A percentile compares a stretch with the other conserved stretches of the same genome.
phyloP scores from a whole-genome alignment of 148 eudicot species.

The Talinum fruticosum region DNA sequence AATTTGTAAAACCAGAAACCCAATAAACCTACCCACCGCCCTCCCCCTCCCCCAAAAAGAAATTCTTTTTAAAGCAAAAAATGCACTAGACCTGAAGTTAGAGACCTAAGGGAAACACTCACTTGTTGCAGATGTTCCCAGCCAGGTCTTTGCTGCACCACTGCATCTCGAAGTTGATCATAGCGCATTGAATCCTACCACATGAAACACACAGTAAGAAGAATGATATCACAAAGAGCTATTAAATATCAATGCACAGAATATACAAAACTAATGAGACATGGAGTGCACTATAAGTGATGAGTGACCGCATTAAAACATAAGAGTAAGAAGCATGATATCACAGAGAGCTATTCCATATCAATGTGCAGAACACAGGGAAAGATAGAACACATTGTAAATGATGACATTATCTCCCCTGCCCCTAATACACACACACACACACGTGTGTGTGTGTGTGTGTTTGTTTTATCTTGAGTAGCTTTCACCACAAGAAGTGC shows the following conservation, averaged over 20 bases:
- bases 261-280: no score
- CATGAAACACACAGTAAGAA: constrained; percentile 1
- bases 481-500: not conserved
- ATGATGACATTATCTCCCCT: no score
- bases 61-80: no score
- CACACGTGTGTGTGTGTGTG: no score
- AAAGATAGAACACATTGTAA: no score
- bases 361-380: no score
- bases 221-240: not conserved
- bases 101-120: constrained; percentile 23
- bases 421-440: no score
- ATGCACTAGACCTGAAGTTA: not conserved
- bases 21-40: not conserved
- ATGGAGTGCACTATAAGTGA: not conserved
- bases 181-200: constrained; percentile 78
- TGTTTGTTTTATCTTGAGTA: not conserved
- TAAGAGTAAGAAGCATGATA: no score
- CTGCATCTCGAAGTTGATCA: constrained; percentile 80
- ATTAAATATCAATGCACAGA: not conserved
- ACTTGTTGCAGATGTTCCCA: constrained; percentile 94
- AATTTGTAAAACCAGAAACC: not conserved
- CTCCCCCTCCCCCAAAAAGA: not conserved
- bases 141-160: constrained; percentile 75
- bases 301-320: no score
- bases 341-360: no score